Evolutionary conservation across 768 basidiomycete species (phyloP), one percentile per base, ranked within the genome.

Genomic region (Phylloporus sp.): DNA sequence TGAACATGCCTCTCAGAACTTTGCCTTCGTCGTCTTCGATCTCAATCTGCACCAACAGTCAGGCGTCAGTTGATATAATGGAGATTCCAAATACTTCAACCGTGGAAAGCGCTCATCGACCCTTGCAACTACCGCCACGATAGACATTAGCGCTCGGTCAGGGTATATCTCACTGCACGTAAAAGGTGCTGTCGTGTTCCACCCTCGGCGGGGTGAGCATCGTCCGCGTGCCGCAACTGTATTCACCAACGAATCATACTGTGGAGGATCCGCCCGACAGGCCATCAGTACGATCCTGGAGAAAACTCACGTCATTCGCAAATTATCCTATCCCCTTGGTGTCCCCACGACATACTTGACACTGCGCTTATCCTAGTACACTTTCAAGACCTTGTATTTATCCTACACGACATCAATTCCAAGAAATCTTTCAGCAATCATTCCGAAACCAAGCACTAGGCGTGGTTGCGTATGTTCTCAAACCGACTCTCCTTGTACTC

Each of bases 381-480:
- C n/a, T n/a, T n/a, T n/a, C n/a, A n/a, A n/a, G n/a, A n/a, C n/a
- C n/a, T n/a, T n/a, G n/a, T n/a, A n/a, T n/a, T n/a, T n/a, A n/a
- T n/a, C n/a, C n/a, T n/a, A n/a, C n/a, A n/a, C n/a, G n/a, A n/a
- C n/a, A n/a, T n/a, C n/a, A n/a, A n/a, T n/a, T n/a, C n/a, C n/a
- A n/a, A n/a, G n/a, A n/a, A n/a, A n/a, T n/a, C n/a, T n/a, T n/a
- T n/a, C n/a, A n/a, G n/a, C n/a, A n/a, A n/a, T n/a, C n/a, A n/a
- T n/a, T n/a, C n/a, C n/a, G n/a, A n/a, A n/a, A n/a, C 41, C 8
- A 29, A 34, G n/a, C 44, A 28, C 57, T 68, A 68, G 44, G 90
- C 88, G 32, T 88, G 85, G 12, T 79, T 78, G 62, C 75, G 76
- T 75, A 95, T 71, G 66, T 94, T 94, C 35, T 88, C 85, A 64